phyloP scores from a whole-genome alignment of 441 rosid species.

The Gossypium gossypioides region DNA sequence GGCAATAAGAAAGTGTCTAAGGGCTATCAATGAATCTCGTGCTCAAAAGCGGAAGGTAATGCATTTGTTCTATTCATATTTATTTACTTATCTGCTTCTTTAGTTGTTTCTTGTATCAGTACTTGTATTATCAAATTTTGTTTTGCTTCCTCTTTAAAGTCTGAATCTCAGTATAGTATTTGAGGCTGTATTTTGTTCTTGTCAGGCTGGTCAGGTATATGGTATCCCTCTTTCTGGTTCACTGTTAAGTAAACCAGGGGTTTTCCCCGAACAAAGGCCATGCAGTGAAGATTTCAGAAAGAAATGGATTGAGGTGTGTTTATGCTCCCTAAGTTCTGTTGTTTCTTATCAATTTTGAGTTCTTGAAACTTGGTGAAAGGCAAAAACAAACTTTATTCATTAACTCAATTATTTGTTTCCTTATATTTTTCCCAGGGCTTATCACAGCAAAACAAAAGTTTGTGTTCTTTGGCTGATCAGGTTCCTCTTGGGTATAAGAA shows the following conservation, averaged over 20 bases:
- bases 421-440: slow-evolving; percentile 47
- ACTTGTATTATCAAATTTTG: not conserved
- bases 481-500: slow-evolving; percentile 78
- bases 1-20: slow-evolving; percentile 74
- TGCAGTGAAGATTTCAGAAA: slow-evolving; percentile 77
- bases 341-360: not conserved
- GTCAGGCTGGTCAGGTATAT: slow-evolving; percentile 95
- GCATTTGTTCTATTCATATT: not conserved
- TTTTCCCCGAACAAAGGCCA: slow-evolving; percentile 74
- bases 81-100: not conserved
- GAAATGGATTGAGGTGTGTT: slow-evolving; percentile 89
- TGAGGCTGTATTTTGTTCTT: slow-evolving; percentile 16
- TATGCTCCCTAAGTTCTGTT: not conserved
- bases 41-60: slow-evolving; percentile 92
- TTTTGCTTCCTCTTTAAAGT: not conserved
- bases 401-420: not conserved
- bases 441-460: slow-evolving; percentile 81
- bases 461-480: slow-evolving; percentile 81
- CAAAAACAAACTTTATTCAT: not conserved
- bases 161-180: slow-evolving; percentile 10
- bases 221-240: slow-evolving; percentile 83
- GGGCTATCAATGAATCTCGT: slow-evolving; percentile 96
- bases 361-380: not conserved
- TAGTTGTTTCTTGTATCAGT: not conserved
- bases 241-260: slow-evolving; percentile 64